Evolutionary conservation across 768 basidiomycete species (phyloP).

Genomic region (Serendipita sp.): DNA sequence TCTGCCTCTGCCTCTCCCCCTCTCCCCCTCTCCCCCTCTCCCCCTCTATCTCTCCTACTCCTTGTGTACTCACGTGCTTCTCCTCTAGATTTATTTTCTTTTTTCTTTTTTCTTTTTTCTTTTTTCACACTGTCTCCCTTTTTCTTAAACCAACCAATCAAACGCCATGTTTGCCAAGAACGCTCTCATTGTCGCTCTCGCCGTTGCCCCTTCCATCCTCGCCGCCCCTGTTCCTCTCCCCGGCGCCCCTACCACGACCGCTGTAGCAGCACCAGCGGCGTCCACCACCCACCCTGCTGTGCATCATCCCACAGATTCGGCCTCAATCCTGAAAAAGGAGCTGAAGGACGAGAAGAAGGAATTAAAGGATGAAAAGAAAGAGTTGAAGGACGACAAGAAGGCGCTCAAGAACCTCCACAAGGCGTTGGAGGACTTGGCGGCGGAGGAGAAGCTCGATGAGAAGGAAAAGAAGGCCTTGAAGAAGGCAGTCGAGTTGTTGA

Average conservation of each 20-base stretch:
- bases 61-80: neutral
- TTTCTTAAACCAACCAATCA: too few relatives aligned
- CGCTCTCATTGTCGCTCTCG: constrained; percentile 4
- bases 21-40: neutral
- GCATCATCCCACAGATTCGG: neutral
- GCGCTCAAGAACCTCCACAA: neutral
- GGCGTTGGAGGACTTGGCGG: neutral
- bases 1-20: neutral
- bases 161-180: neutral
- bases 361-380: too few relatives aligned
- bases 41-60: neutral
- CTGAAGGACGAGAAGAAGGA: too few relatives aligned
- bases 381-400: neutral
- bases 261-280: neutral
- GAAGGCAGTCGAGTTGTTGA: neutral
- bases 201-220: constrained; percentile 3
- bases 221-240: neutral
- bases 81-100: neutral
- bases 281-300: neutral
- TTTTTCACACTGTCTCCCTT: neutral
- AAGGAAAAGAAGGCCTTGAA: neutral
- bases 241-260: neutral
- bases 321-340: too few relatives aligned
- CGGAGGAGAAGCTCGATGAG: neutral
- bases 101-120: neutral